Evolutionary conservation across 495 filamentous ascomycete genomes (phyloP).

Genomic region (Neurospora pannonica): DNA sequence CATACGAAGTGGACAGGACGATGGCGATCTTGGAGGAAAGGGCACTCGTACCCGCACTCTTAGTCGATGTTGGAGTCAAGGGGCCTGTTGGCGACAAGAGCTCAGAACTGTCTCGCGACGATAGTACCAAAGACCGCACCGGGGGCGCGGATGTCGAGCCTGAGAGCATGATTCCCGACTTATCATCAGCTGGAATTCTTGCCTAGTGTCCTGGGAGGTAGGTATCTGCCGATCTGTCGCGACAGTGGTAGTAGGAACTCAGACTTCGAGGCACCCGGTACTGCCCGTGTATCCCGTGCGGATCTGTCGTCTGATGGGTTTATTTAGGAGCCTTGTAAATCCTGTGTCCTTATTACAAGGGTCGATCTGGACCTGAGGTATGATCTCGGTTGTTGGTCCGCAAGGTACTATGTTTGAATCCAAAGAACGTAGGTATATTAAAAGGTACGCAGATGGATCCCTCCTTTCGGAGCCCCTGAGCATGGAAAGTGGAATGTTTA

Average conservation of each 20-base stretch:
- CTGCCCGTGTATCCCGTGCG: neutral
- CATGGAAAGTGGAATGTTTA: neutral
- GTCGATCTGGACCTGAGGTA: neutral
- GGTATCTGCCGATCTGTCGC: neutral
- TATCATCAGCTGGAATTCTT: neutral
- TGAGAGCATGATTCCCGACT: neutral
- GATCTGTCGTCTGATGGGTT: neutral
- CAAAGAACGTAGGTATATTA: neutral
- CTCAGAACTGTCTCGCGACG: constrained; percentile 2
- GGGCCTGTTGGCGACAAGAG: constrained; percentile 10
- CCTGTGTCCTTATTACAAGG: neutral
- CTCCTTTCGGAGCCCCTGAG: neutral
- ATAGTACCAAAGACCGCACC: neutral
- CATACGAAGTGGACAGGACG: constrained; percentile 85
- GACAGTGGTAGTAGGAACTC: neutral
- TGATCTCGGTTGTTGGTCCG: neutral
- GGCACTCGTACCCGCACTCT: constrained; percentile 13
- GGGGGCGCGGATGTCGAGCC: neutral
- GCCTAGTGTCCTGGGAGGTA: neutral
- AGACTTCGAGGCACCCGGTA: neutral
- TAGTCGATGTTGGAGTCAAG: constrained; percentile 1
- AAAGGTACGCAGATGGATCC: neutral
- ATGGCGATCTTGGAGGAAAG: constrained; percentile 57
- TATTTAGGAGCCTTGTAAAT: neutral
- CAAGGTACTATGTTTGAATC: neutral